Evolutionary conservation across 1,139 yeast species (phyloP).

Genomic region (Candida glucosophila): DNA sequence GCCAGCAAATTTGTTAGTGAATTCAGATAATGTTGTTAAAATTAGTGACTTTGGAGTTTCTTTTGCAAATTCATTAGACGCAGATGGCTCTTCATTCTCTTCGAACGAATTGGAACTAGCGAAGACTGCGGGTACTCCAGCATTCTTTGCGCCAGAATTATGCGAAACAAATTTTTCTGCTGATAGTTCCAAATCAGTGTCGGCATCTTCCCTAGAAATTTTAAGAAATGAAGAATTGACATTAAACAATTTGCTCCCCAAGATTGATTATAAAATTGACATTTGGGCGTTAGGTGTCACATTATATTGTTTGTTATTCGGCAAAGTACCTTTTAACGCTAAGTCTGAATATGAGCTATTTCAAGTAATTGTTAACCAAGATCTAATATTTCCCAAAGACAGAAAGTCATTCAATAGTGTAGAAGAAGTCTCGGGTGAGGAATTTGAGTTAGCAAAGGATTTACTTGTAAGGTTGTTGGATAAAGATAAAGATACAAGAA

Average conservation of each 20-base stretch:
- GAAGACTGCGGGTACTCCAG: constrained; percentile 64
- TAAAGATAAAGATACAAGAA: constrained; percentile 64
- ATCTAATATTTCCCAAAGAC: constrained; percentile 52
- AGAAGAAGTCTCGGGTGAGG: constrained; percentile 32
- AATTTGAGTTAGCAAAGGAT: constrained; percentile 58
- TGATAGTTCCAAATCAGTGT: constrained; percentile 9
- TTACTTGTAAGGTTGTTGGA: constrained; percentile 54
- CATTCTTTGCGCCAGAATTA: constrained; percentile 65
- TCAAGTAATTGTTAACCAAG: constrained; percentile 66
- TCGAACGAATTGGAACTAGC: constrained; percentile 64
- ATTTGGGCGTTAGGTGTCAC: constrained; percentile 98
- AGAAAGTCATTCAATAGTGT: constrained; percentile 32
- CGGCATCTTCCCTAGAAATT: constrained; percentile 17
- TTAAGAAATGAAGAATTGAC: constrained; percentile 13
- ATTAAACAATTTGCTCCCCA: constrained; percentile 22
- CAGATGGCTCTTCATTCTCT: constrained; percentile 32
- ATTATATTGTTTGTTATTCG: constrained; percentile 78
- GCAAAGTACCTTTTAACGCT: constrained; percentile 84
- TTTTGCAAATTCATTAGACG: constrained; percentile 59
- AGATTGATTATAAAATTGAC: constrained; percentile 71
- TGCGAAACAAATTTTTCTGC: constrained; percentile 39
- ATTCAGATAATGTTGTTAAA: constrained; percentile 69
- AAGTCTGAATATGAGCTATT: constrained; percentile 82
- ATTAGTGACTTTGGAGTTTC: constrained; percentile 97
- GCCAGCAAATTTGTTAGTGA: constrained; percentile 84